Base-by-base conservation (phyloP, 148 eudicot genomes). In the Bassia scoparia region DNA sequence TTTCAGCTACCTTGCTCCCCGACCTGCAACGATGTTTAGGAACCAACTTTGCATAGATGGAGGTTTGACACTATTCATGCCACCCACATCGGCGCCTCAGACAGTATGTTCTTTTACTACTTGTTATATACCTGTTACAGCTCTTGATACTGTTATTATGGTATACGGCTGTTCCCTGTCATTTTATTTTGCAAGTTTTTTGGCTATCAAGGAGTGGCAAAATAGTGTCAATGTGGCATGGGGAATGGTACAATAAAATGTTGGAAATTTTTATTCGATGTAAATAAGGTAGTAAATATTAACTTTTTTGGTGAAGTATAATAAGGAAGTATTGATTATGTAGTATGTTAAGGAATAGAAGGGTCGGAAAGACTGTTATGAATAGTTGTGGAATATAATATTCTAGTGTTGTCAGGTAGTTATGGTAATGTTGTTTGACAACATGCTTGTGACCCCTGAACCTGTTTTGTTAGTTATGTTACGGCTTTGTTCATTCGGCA, bases 31-130 rank as follows among this genome's bases (percentile, higher is more conserved):
- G 65, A 79, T 90, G 87, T 95, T 95, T 64, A 83, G 99, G 61
- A 87, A 95, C 79, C 90, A 88, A 68, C 83, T 95, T 70, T 95
- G 99, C 81, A 75, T 95, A 68, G 99, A 95, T 80, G 99, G 99
- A 67, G 99, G 99, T 56, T 82, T 95, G 86, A 95, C 99, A 17
- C 73, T 95, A 78, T 95, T 95, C 79, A 95, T 95, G 97, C 99
- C 99, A 62, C 99, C 99, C 41, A 95, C 99, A 75, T 88, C 97
- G 67, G 99, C 99, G 27, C 72, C 92, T 80, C 81, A 83, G 68
- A 95, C 97, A 87, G 99, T 95, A 91, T 35, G 73, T n/a, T 38
- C 63, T 67, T 15, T 59, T 68, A 61, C n/a, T 48, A 27, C 69
- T 56, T 70, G 52, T 0, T 76, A 52, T 65, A 34, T 44, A 46